These are phyloP conservation scores for Fomitopsis schrenkii DNA, from an alignment of 1,284 basidiomycete species.

Conservation along the genomic window DNA sequence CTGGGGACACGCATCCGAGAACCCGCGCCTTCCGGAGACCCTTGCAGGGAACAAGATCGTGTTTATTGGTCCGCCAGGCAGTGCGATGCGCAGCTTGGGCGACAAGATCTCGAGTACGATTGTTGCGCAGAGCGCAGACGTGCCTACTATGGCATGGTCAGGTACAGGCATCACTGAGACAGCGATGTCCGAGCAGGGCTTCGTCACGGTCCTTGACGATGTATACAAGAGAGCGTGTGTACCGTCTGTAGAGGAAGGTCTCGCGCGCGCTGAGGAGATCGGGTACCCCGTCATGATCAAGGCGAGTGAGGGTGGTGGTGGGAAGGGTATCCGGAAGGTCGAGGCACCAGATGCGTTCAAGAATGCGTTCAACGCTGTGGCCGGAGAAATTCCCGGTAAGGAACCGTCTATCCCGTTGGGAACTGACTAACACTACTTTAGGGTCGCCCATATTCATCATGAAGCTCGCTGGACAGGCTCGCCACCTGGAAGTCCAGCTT, in stretches of 20 bases:
- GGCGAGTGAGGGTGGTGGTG: conserved; percentile 98
- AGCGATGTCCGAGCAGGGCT: conserved; percentile 81
- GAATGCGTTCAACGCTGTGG: conserved; percentile 91
- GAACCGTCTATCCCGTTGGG: conserved; percentile 1
- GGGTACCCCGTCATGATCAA: conserved; percentile 99
- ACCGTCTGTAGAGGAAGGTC: conserved; percentile 84
- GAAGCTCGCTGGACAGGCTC: conserved; percentile 97
- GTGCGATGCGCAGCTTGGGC: conserved; percentile 97
- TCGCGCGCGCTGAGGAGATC: conserved; percentile 82
- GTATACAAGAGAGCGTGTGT: conserved; percentile 92
- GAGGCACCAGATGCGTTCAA: conserved; percentile 85
- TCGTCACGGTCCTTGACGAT: conserved; percentile 90
- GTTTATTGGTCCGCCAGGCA: conserved; percentile 98
- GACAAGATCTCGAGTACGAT: conserved; percentile 99
- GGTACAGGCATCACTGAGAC: conserved; percentile 94
- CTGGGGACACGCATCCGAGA: conserved; percentile 99
- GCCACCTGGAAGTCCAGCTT: conserved; percentile 97
- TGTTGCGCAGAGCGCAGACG: conserved; percentile 94
- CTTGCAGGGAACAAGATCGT: conserved; percentile 94
- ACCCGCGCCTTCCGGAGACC: conserved; percentile 95
- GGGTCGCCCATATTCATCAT: conserved; percentile 99
- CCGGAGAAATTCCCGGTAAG: conserved; percentile 93
- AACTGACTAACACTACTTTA: conserved; percentile 27
- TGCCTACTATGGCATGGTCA: conserved; percentile 99
- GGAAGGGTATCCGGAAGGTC: conserved; percentile 97